Evolutionary conservation across 345 rosid species (phyloP).

Genomic region (Murraya koenigii): DNA sequence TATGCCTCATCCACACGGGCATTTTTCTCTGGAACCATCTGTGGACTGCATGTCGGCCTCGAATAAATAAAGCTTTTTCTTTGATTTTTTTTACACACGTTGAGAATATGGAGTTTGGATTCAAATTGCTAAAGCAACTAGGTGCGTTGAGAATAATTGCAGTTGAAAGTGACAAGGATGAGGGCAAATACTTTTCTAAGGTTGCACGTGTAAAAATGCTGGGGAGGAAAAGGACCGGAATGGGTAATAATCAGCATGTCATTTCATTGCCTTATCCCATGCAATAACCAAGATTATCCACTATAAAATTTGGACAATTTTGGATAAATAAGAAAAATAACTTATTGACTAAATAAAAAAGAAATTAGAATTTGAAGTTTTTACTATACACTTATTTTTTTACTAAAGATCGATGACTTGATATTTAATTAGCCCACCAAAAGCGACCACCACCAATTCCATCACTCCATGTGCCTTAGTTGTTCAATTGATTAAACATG

Average conservation of each 20-base stretch:
- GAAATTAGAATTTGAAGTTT: not conserved
- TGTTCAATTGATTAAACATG: not conserved
- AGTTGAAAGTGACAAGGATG: not conserved
- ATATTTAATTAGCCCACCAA: not conserved
- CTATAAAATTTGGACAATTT: not conserved
- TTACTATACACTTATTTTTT: not conserved
- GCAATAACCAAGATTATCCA: not conserved
- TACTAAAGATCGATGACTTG: not conserved
- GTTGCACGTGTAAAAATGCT: not conserved
- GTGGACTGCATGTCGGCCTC: not conserved
- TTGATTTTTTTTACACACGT: not conserved
- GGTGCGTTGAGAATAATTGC: not conserved
- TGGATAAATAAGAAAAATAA: not conserved
- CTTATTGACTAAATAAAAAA: not conserved
- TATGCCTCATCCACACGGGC: too few relatives aligned
- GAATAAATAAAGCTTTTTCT: not conserved
- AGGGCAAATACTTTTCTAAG: not conserved
- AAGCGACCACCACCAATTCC: constrained; percentile 9
- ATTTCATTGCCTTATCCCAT: not conserved
- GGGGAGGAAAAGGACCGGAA: not conserved
- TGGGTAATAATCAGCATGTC: not conserved
- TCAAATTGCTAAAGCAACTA: not conserved
- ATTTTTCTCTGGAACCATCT: too few relatives aligned
- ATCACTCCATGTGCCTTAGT: constrained; percentile 11
- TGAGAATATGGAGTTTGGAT: not conserved